A percentile compares a stretch with the other conserved stretches of the same genome.
Conservation (phyloP, 345 rosid genomes). For the Nasturtium officinale region DNA sequence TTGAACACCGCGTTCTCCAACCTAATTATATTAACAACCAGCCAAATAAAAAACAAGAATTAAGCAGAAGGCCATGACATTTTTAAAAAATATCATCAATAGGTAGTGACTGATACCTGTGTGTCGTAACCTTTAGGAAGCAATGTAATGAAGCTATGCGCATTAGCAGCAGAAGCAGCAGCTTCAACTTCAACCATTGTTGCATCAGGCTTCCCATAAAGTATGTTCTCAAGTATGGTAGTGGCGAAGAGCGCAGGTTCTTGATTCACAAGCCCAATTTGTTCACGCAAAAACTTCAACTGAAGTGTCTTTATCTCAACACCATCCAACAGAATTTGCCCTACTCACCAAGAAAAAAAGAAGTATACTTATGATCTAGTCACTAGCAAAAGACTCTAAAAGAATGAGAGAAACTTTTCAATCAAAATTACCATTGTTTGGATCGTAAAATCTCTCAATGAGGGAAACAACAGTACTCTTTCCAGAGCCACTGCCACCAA, state of each 20-base stretch:
- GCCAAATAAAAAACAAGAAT: background rate
- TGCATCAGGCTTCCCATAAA: constrained; percentile 89
- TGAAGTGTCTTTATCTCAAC: constrained; percentile 88
- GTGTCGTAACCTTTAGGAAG: constrained; percentile 97
- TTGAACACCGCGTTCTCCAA: constrained; percentile 97
- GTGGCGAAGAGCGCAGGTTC: constrained; percentile 99
- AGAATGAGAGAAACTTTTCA: background rate
- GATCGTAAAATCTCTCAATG: constrained; percentile 95
- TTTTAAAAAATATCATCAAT: background rate
- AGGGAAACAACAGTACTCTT: constrained; percentile 98
- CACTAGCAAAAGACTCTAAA: constrained; percentile 14
- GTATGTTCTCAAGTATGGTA: constrained; percentile 88
- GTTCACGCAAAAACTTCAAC: constrained; percentile 85
- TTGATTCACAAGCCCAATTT: constrained; percentile 95
- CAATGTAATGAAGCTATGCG: constrained; percentile 87
- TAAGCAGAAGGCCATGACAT: constrained; percentile 2
- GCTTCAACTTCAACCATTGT: constrained; percentile 92
- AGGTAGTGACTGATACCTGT: constrained; percentile 55
- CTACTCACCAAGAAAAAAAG: constrained; percentile 50
- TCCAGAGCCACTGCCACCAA: constrained; percentile 99
- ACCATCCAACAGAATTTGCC: constrained; percentile 85
- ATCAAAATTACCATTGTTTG: constrained; percentile 65
- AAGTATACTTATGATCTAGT: constrained; percentile 22
- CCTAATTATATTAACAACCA: constrained; percentile 49
- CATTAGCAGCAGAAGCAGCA: constrained; percentile 89